These are phyloP conservation scores for Helotiales sp. DNA, from an alignment of 2,329 filamentous ascomycete species.

Conservation along the genomic window DNA sequence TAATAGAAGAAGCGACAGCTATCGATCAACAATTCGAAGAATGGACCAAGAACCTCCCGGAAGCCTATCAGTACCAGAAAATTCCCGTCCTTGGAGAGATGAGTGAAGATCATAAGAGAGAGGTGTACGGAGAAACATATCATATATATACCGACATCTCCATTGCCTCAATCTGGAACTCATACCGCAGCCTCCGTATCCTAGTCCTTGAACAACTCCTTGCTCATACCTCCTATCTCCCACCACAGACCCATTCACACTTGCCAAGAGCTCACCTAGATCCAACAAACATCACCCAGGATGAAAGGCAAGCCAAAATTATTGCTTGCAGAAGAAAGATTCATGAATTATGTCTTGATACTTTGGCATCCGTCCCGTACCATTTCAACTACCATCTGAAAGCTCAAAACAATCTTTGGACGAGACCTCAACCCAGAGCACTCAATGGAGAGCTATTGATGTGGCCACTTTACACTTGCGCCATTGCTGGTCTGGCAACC, in stretches of 20 bases:
- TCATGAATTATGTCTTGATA: background rate
- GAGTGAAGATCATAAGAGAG: background rate
- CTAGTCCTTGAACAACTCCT: background rate
- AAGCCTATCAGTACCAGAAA: background rate
- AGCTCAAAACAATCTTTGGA: background rate
- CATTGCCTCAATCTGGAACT: background rate
- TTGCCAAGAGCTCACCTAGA: background rate
- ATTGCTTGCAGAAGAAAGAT: background rate
- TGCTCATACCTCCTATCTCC: background rate
- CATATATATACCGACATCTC: background rate
- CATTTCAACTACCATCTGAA: background rate
- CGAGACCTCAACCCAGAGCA: background rate
- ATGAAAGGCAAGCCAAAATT: background rate
- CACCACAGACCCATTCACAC: too few species aligned
- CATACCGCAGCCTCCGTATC: background rate
- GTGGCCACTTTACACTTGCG: background rate
- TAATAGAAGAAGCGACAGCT: background rate
- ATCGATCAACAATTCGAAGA: background rate
- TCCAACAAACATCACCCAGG: background rate
- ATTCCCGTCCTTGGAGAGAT: background rate
- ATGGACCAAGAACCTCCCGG: background rate
- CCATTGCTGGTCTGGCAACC: background rate
- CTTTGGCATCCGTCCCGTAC: background rate
- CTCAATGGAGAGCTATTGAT: background rate
- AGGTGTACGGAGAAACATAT: constrained; percentile 1